Percentiles rank a stretch among this genome's conserved stretches.
phyloP scores from a whole-genome alignment of 177 flowering plant species.

The Vitis hybrid region DNA sequence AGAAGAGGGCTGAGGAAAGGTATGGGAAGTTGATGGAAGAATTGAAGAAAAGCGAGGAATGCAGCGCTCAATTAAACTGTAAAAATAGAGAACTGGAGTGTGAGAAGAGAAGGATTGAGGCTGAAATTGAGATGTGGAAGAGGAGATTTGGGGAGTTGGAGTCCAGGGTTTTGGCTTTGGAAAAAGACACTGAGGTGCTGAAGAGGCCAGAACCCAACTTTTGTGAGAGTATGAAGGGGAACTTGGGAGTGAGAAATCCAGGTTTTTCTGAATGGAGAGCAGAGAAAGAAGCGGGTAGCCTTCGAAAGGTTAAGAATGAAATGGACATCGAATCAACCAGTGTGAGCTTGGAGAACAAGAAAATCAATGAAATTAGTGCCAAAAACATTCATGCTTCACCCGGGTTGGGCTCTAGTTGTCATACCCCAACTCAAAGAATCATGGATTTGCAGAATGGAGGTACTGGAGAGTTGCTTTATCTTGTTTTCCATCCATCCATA shows the following conservation, averaged over 20 bases:
- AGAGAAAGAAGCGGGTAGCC: background rate
- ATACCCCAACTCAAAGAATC: background rate
- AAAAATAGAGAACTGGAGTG: background rate
- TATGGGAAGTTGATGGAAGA: background rate
- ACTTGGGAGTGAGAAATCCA: background rate
- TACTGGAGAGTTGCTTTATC: background rate
- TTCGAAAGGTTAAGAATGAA: background rate
- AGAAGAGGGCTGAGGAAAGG: background rate
- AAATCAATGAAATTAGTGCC: background rate
- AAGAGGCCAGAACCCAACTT: background rate
- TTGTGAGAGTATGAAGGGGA: background rate
- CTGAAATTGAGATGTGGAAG: background rate
- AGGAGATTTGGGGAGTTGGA: constrained; percentile 1
- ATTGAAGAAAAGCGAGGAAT: background rate
- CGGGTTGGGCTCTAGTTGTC: background rate
- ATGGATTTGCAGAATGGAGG: background rate
- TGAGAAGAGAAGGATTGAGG: background rate
- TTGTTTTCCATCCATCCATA: background rate
- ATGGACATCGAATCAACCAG: background rate
- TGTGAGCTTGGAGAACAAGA: background rate
- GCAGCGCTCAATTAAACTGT: background rate
- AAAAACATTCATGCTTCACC: no score
- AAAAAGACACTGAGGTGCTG: background rate
- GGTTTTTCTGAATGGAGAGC: background rate
- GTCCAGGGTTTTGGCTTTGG: constrained; percentile 3